Evolutionary conservation across 371 early-diverging fungal genomes (phyloP), one percentile per base, ranked within the genome.

Genomic region (Lichtheimia ramosa): DNA sequence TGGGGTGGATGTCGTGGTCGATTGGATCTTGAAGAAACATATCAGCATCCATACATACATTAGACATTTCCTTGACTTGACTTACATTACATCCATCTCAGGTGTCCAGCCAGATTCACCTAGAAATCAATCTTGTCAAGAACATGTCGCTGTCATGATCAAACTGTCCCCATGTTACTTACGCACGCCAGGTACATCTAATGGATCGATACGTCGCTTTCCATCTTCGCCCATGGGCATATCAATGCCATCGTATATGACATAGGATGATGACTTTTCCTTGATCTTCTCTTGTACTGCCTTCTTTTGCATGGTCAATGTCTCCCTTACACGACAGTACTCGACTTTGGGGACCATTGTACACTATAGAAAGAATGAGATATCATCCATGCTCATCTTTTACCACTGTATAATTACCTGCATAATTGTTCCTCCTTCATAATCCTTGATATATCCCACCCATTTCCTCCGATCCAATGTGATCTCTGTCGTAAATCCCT

Each of bases 401-500:
- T 78, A 62, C 6, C 14, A 8, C 15, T 51, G 8, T 24, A 16
- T 34, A 49, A 25, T 51, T 80, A 88, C 92, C 87, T 97, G 96
- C 98, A 99, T 99, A 7, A 99, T 83, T 3, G 99, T 99, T 40
- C 99, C 99, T 3, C 99, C 99, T 66, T 99, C 99, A 73, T 99
- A 99, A 79, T 99, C 99, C 75, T 99, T 99, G 65, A 99, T 99
- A 70, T 94, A 96, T 0, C 99, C 99, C 64, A 94, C 91, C 99
- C 99, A 99, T 56, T 92, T 81, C 18, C 86, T 70, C 66, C 90
- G 89, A 56, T 96, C 96, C 66, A 99, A 83, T 7, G 92, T 91
- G 28, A 98, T 94, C 3, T 99, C 95, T 16, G 92, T 90, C 8
- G 97, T 96, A 77, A 99, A 99, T 15, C 99, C 99, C 86, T 96